phyloP scores from a whole-genome alignment of 2,329 filamentous ascomycete species.

The Xylaria arbuscula region DNA sequence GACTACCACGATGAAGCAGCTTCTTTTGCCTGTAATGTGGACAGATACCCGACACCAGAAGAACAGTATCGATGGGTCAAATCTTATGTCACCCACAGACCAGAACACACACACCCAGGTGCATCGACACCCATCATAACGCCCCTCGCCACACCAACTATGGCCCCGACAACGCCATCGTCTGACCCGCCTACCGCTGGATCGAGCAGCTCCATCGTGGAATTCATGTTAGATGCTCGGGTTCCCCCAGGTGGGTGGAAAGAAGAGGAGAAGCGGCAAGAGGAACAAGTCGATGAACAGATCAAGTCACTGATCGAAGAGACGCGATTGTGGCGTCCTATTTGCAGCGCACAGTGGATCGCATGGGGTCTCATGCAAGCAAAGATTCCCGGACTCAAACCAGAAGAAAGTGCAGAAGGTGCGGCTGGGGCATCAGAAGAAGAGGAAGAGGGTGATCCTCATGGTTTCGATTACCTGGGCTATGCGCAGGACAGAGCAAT shows the following conservation, averaged over 20 bases:
- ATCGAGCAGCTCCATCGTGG: constrained; percentile 65
- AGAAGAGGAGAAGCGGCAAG: constrained; percentile 70
- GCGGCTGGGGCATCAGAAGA: constrained; percentile 44
- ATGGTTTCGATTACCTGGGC: constrained; percentile 88
- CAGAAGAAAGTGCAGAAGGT: constrained; percentile 53
- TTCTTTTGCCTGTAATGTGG: constrained; percentile 75
- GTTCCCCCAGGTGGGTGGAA: constrained; percentile 66
- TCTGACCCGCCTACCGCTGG: constrained; percentile 50
- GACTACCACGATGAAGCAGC: constrained; percentile 84
- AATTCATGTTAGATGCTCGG: constrained; percentile 86
- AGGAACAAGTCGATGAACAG: constrained; percentile 73
- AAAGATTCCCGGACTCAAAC: constrained; percentile 79
- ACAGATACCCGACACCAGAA: constrained; percentile 78
- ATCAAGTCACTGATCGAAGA: constrained; percentile 80
- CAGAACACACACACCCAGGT: constrained; percentile 68
- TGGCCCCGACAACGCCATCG: constrained; percentile 50
- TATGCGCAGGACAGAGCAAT: constrained; percentile 91
- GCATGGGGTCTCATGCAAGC: constrained; percentile 98
- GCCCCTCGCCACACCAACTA: constrained; percentile 56
- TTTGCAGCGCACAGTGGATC: constrained; percentile 91
- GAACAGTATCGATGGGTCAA: constrained; percentile 88
- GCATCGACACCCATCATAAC: constrained; percentile 62
- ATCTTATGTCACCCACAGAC: constrained; percentile 85
- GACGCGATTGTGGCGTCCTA: constrained; percentile 84
- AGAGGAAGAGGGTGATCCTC: constrained; percentile 64